Conservation (phyloP, 208 protist species). For the Spongospora subterranea region DNA sequence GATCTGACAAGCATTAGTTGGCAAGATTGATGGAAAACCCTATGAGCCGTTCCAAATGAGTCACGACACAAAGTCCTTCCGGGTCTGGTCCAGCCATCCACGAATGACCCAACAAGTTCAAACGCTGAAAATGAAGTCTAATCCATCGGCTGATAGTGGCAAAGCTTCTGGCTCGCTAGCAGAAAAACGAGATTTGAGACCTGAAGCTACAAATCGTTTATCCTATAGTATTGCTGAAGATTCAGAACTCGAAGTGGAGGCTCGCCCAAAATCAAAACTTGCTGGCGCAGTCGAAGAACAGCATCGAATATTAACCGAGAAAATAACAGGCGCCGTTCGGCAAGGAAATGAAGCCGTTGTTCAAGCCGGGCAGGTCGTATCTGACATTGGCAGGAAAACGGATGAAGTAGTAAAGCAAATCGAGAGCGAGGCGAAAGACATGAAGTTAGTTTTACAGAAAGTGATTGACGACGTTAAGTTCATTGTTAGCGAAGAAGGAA, state of each 20-base stretch:
- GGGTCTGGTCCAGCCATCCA: too few relatives aligned
- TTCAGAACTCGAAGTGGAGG: too few relatives aligned
- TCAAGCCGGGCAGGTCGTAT: neutral
- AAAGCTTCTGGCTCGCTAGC: too few relatives aligned
- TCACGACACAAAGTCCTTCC: too few relatives aligned
- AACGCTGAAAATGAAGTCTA: too few relatives aligned
- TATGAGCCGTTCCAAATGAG: too few relatives aligned
- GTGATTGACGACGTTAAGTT: constrained; percentile 33
- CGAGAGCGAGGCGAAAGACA: neutral
- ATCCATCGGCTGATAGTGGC: too few relatives aligned
- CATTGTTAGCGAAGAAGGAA: constrained; percentile 16
- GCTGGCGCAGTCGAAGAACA: constrained; percentile 22
- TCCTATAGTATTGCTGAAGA: neutral
- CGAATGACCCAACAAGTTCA: too few relatives aligned
- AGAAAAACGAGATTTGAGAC: too few relatives aligned
- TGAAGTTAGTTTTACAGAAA: neutral
- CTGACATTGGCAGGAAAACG: neutral
- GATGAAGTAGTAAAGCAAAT: constrained; percentile 12
- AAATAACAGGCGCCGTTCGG: neutral
- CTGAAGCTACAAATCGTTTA: too few relatives aligned
- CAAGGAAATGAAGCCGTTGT: constrained; percentile 37
- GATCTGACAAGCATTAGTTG: too few relatives aligned
- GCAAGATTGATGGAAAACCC: too few relatives aligned
- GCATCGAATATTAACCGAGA: constrained; percentile 30
- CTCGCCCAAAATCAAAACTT: neutral